Evolutionary conservation across 495 filamentous ascomycete species (phyloP).

Genomic region (Penicillium longicatenatum): DNA sequence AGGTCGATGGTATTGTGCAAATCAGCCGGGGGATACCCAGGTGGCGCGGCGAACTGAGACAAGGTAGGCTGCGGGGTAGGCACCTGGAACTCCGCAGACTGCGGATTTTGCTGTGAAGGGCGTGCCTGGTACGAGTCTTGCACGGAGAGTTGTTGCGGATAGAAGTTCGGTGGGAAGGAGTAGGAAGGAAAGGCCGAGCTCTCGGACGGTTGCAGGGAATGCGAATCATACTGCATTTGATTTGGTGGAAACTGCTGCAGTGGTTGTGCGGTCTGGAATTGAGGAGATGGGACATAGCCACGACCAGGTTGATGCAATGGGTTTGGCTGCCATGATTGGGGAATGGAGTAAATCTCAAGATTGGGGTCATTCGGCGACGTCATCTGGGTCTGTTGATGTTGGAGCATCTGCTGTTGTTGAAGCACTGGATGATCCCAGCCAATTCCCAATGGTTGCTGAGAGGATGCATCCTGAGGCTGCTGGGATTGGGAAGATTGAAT

Average conservation of each 20-base stretch:
- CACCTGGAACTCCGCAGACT: conserved; percentile 16
- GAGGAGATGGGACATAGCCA: conserved; percentile 31
- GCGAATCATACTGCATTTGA: conserved; percentile 40
- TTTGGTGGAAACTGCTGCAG: conserved; percentile 38
- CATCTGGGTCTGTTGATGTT: conserved; percentile 32
- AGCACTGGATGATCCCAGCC: conserved; percentile 40
- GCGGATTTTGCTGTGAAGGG: conserved; percentile 27
- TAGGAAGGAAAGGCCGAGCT: conserved; percentile 38
- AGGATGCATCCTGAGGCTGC: conserved; percentile 30
- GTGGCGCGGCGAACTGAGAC: conserved; percentile 29
- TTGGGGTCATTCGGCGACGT: conserved; percentile 26
- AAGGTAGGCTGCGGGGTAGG: conserved; percentile 25
- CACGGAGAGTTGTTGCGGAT: conserved; percentile 33
- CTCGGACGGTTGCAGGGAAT: conserved; percentile 30
- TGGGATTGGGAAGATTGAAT: conserved; percentile 26
- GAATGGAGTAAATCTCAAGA: conserved; percentile 40
- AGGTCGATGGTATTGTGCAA: conserved; percentile 36
- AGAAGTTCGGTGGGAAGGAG: conserved; percentile 36
- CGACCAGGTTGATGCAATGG: conserved; percentile 34
- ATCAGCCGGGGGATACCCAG: conserved; percentile 28
- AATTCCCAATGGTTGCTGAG: conserved; percentile 34
- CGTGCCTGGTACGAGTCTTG: conserved; percentile 32
- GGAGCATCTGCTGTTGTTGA: conserved; percentile 23
- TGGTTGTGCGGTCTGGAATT: conserved; percentile 33
- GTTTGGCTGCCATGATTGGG: conserved; percentile 41